Evolutionary conservation across 2,329 filamentous ascomycete species (phyloP).

Genomic region (Cercospora brassicicola): DNA sequence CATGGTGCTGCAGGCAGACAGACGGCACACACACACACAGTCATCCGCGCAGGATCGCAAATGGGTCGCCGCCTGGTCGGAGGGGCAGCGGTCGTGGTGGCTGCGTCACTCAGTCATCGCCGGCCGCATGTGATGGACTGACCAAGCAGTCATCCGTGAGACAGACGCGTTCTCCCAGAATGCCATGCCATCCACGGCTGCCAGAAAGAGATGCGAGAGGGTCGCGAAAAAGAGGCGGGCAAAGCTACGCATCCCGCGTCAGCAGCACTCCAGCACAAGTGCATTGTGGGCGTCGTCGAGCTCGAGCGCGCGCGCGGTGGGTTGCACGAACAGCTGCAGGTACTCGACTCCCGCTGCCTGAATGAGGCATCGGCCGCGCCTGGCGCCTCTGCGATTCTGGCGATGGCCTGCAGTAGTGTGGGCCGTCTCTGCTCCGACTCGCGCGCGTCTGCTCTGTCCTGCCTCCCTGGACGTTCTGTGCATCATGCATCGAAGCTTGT

Average conservation of each 20-base stretch:
- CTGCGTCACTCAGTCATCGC: constrained; percentile 15
- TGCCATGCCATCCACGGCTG: background rate
- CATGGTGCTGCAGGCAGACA: background rate
- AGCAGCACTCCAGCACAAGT: background rate
- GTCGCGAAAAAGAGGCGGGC: background rate
- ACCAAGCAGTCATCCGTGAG: constrained; percentile 14
- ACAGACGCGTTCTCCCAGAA: background rate
- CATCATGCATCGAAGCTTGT: constrained; percentile 11
- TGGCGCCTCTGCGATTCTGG: background rate
- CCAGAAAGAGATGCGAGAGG: background rate
- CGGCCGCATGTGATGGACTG: constrained; percentile 5
- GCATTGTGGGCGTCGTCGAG: background rate
- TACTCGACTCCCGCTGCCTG: constrained; percentile 4
- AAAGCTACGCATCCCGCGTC: constrained; percentile 14
- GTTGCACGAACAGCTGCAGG: constrained; percentile 13
- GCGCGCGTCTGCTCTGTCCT: background rate
- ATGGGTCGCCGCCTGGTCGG: background rate
- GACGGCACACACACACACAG: background rate
- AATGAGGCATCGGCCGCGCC: constrained; percentile 8
- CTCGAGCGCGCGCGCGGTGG: background rate
- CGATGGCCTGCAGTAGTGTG: background rate
- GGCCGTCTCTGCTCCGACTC: background rate
- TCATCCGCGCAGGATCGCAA: background rate
- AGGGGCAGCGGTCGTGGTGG: constrained; percentile 10
- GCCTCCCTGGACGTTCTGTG: background rate